These are phyloP conservation scores for Schoenoplectus triqueter DNA, from an alignment of 202 grass and related monocot genomes.

Conservation along the genomic window DNA sequence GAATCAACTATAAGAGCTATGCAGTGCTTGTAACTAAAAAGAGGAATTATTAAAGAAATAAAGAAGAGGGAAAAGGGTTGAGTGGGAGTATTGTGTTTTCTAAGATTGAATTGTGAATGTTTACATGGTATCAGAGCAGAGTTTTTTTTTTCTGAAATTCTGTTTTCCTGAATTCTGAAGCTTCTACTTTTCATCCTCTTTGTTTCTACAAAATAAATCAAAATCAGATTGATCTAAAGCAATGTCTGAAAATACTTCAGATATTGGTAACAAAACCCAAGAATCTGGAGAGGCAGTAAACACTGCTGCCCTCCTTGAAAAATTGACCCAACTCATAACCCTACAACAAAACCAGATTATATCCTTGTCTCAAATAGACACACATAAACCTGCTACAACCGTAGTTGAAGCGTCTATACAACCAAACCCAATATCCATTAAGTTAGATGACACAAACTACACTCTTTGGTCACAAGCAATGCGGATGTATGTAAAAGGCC, in stretches of 20 bases:
- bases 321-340: not conserved
- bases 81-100: too few relatives aligned
- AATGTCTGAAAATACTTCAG: not conserved
- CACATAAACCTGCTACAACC: not conserved
- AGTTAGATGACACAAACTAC: constrained; percentile 3
- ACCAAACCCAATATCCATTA: not conserved
- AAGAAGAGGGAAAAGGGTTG: too few relatives aligned
- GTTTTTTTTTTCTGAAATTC: too few relatives aligned
- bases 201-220: too few relatives aligned
- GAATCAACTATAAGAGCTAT: too few relatives aligned
- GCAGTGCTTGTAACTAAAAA: too few relatives aligned
- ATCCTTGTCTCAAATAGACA: not conserved
- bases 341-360: not conserved
- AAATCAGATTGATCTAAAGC: not conserved
- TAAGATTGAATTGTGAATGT: too few relatives aligned
- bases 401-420: not conserved
- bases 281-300: not conserved
- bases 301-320: not conserved
- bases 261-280: not conserved
- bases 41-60: too few relatives aligned
- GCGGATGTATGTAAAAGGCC: not conserved
- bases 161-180: too few relatives aligned
- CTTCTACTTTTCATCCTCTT: too few relatives aligned
- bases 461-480: not conserved
- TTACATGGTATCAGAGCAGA: too few relatives aligned